Conservation (phyloP, 352 stramenopile genomes). For the Globisporangium splendens region DNA sequence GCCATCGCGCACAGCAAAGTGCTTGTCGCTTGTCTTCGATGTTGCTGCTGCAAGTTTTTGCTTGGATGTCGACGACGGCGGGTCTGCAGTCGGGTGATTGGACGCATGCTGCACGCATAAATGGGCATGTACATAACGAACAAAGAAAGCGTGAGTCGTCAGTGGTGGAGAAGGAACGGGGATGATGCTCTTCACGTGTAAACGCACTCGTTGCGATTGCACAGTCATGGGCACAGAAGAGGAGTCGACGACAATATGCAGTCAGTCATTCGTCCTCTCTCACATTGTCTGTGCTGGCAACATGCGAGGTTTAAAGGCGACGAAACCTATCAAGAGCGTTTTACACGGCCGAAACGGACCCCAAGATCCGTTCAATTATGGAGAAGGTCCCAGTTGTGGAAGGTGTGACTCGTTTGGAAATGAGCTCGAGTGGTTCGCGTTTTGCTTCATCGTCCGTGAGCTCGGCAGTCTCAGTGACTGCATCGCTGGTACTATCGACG, state of each 20-base stretch:
- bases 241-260: too few relatives aligned
- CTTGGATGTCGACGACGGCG: too few relatives aligned
- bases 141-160: too few relatives aligned
- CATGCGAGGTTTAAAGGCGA: too few relatives aligned
- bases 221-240: slow-evolving; percentile 2
- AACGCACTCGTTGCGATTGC: neutral
- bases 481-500: neutral
- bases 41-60: neutral
- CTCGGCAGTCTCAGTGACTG: neutral
- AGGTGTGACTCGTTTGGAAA: neutral
- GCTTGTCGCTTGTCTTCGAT: slow-evolving; percentile 20
- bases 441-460: neutral
- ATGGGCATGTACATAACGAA: too few relatives aligned
- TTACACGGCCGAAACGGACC: too few relatives aligned
- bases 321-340: neutral
- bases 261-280: neutral
- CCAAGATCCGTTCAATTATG: too few relatives aligned
- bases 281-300: neutral
- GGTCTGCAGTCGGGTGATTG: neutral
- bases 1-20: slow-evolving; percentile 62
- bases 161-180: too few relatives aligned
- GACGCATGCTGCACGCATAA: neutral
- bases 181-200: too few relatives aligned
- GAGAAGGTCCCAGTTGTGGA: too few relatives aligned
- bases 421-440: neutral